Conservation (phyloP, 208 protist species). For the Trypanosomatidae sp. region DNA sequence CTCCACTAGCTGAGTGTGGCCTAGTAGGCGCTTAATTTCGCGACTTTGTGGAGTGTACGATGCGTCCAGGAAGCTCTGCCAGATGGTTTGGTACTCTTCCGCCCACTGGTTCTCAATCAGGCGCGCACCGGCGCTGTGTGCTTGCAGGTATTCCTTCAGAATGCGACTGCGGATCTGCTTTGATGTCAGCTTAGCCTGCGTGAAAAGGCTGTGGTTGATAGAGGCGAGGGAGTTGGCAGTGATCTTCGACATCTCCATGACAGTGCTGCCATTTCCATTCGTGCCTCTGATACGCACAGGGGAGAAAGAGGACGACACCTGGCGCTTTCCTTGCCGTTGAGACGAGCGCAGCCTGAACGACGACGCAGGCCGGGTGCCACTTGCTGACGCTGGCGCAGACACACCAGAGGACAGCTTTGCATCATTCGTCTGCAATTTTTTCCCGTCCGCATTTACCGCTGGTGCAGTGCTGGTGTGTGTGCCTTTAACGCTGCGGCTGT, state of each 20-base stretch:
- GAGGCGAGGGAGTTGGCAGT: constrained; percentile 24
- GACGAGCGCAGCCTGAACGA: background rate
- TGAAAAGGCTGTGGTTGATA: constrained; percentile 39
- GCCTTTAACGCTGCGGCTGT: background rate
- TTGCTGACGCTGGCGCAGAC: background rate
- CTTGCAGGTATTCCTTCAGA: constrained; percentile 33
- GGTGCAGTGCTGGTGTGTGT: background rate
- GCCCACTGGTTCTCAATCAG: constrained; percentile 23
- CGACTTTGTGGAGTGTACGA: constrained; percentile 42
- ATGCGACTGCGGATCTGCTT: constrained; percentile 27
- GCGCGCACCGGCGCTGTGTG: constrained; percentile 23
- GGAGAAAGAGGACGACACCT: background rate
- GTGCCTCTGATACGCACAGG: background rate
- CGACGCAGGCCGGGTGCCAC: background rate
- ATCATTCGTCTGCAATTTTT: background rate
- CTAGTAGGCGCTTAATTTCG: constrained; percentile 34
- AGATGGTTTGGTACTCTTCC: constrained; percentile 24
- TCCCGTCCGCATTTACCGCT: background rate
- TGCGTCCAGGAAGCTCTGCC: constrained; percentile 29
- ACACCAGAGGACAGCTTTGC: background rate
- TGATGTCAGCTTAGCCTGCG: constrained; percentile 11
- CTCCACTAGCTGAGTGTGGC: constrained; percentile 14
- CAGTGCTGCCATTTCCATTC: background rate
- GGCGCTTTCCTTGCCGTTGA: background rate
- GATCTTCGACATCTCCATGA: background rate